Base-by-base conservation (phyloP, 225 moss, liverwort and hornwort genomes). In the Bryum argenteum region DNA sequence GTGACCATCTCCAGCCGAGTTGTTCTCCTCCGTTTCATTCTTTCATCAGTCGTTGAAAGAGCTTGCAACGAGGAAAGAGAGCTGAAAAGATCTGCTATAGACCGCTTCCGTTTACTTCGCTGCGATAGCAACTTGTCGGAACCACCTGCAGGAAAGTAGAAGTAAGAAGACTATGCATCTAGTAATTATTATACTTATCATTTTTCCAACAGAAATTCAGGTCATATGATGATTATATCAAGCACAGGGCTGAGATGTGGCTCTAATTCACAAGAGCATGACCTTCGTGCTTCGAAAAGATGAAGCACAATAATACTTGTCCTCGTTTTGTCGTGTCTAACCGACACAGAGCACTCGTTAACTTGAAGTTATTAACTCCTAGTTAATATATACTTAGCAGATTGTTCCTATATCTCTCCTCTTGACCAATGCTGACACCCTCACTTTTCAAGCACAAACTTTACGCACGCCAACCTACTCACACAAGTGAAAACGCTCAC, bases 31-130 rank as follows among this genome's bases (percentile, higher is more conserved):
- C 89, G 83, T 69, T 98, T 92, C 39, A 61, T 40, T 48, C 64
- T 84, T 60, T 83, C 85, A 23, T 70, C 65, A 76, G 54, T 76
- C 57, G 72, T 59, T 65, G 79, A 76, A 55, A 88, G 75, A 66
- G 70, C 81, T 81, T 85, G 88, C 69, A 94, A 71, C 41, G 92
- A 91, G 73, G 98, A 87, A 66, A 94, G 82, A 47, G 88, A 85
- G 15, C 74, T 82, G 11, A 90, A 80, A 18, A 98, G 77, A 68
- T 97, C 92, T 41, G 78, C 44, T 28, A 86, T 81, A 71, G 64
- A 71, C 54, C 94, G 85, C 77, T 92, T 94, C 73, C 94, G 81
- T 78, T 82, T 94, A 42, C 62, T 69, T 28, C 83, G 80, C 61
- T 83, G 85, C 39, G 43, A 75, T 54, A 72, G 66, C 26, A 76